phyloP scores from a whole-genome alignment of 1,139 yeast genomes.

The Williopsis jadinii region DNA sequence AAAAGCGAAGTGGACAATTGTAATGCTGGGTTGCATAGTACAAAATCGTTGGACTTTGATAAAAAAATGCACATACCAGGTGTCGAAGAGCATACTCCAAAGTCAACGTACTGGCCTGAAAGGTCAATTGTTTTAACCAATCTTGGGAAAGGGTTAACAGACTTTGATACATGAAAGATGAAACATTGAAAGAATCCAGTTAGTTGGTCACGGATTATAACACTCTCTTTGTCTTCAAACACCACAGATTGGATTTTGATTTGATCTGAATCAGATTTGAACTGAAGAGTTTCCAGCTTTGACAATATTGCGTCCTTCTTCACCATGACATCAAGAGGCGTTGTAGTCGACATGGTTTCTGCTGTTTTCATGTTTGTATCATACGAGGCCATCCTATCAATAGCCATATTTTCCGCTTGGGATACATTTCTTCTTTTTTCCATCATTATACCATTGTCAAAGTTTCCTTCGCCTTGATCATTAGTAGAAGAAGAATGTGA shows the following conservation, averaged over 20 bases:
- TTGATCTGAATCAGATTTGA: constrained; percentile 23
- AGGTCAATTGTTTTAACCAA: constrained; percentile 19
- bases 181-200: constrained; percentile 39
- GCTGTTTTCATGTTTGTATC: constrained; percentile 15
- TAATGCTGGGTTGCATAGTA: constrained; percentile 59
- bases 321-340: constrained; percentile 8
- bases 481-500: background rate
- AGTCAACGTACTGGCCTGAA: constrained; percentile 15
- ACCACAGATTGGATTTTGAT: constrained; percentile 38
- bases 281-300: constrained; percentile 41
- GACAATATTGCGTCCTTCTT: constrained; percentile 63
- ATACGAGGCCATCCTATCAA: constrained; percentile 54
- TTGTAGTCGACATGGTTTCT: constrained; percentile 7
- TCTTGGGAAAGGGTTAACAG: constrained; percentile 22
- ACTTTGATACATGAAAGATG: constrained; percentile 33
- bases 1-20: constrained; percentile 44
- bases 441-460: constrained; percentile 18
- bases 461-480: constrained; percentile 2
- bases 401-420: constrained; percentile 49
- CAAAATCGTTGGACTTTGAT: constrained; percentile 34
- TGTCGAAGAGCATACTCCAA: constrained; percentile 10
- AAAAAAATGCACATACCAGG: constrained; percentile 24
- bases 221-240: constrained; percentile 52
- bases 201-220: constrained; percentile 36
- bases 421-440: constrained; percentile 50